These are phyloP conservation scores for Metschnikowia cerradonensis DNA, from an alignment of 805 yeast species.

Conservation along the genomic window DNA sequence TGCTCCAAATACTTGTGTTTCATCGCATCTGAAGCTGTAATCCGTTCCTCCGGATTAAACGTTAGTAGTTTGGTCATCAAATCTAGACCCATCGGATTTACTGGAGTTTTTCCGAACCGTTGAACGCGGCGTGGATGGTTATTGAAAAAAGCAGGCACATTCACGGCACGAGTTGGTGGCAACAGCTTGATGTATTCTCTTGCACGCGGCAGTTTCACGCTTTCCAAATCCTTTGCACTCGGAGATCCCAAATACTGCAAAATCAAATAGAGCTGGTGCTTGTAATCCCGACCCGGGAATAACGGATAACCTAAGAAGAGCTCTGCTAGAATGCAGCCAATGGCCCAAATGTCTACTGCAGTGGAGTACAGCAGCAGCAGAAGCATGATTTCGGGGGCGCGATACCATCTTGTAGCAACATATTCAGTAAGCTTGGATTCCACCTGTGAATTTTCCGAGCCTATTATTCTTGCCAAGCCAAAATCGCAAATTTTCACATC, in stretches of 20 bases:
- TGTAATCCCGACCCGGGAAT: constrained; percentile 73
- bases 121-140: constrained; percentile 14
- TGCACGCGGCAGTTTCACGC: constrained; percentile 16
- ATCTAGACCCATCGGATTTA: constrained; percentile 14
- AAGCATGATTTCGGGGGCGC: constrained; percentile 82
- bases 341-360: constrained; percentile 78
- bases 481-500: constrained; percentile 77
- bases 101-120: constrained; percentile 11
- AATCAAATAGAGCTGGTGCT: constrained; percentile 62
- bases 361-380: constrained; percentile 68
- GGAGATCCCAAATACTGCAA: constrained; percentile 73
- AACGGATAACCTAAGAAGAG: constrained; percentile 58
- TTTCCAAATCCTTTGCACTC: constrained; percentile 19
- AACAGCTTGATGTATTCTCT: constrained; percentile 16
- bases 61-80: constrained; percentile 14
- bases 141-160: constrained; percentile 5
- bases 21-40: constrained; percentile 11
- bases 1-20: constrained; percentile 14
- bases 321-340: constrained; percentile 76
- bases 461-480: constrained; percentile 61
- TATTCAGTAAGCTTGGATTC: constrained; percentile 65
- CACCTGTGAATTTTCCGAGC: constrained; percentile 32
- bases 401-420: constrained; percentile 81
- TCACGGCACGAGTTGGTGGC: constrained; percentile 7
- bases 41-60: constrained; percentile 13